These are phyloP conservation scores for Agaricus subrufescens DNA, from an alignment of 768 basidiomycete genomes.

Conservation along the genomic window DNA sequence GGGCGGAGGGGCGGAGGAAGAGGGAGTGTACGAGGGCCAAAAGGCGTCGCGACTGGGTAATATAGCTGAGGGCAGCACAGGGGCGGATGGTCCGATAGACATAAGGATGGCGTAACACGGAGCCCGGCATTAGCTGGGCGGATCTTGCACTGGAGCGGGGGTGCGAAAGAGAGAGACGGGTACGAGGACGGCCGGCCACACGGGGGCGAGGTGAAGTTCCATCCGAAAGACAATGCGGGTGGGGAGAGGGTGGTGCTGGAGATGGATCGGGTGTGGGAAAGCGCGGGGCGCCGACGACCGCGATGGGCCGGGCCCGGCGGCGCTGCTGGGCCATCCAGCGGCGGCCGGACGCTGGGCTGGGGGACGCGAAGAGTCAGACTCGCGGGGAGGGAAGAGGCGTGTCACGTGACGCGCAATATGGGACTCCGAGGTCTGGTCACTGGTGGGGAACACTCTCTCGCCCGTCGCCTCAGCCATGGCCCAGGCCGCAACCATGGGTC, in stretches of 20 bases:
- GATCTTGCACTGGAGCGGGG: conserved; percentile 1
- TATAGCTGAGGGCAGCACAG: background rate
- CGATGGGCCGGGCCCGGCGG: too few relatives aligned
- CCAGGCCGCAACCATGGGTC: conserved; percentile 68
- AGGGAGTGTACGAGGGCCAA: background rate
- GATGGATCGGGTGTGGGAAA: too few relatives aligned
- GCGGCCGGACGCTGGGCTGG: too few relatives aligned
- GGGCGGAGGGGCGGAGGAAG: background rate
- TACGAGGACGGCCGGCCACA: background rate
- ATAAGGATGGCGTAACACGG: background rate
- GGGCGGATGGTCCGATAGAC: background rate
- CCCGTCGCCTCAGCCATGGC: conserved; percentile 39
- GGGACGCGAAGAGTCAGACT: too few relatives aligned
- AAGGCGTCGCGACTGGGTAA: background rate
- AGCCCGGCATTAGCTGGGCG: conserved; percentile 1
- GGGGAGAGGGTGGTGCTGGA: background rate
- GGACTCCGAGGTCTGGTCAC: too few relatives aligned
- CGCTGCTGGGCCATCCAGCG: too few relatives aligned
- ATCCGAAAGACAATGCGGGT: background rate
- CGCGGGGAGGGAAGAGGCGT: too few relatives aligned
- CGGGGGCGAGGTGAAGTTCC: conserved; percentile 2
- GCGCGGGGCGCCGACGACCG: too few relatives aligned
- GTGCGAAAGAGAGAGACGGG: background rate
- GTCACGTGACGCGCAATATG: background rate
- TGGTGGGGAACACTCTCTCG: conserved; percentile 5